These are phyloP conservation scores for Alternaria longipes DNA, from an alignment of 2,329 filamentous ascomycete genomes.

Conservation along the genomic window DNA sequence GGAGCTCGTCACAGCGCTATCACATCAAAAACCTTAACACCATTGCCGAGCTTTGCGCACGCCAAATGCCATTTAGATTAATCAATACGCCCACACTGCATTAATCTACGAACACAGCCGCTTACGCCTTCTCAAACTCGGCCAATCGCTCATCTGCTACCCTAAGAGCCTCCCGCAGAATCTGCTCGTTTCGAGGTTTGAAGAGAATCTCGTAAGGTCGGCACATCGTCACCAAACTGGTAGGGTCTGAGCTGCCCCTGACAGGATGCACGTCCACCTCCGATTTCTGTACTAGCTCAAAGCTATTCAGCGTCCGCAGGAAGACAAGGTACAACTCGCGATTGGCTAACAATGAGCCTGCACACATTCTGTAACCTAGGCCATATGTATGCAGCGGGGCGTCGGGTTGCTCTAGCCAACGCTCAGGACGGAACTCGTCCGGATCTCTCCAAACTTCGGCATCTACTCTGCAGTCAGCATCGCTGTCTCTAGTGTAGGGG, in stretches of 20 bases:
- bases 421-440: constrained; percentile 67
- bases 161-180: constrained; percentile 55
- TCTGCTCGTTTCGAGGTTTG: constrained; percentile 62
- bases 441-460: constrained; percentile 67
- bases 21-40: too few relatives aligned
- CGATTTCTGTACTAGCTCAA: constrained; percentile 65
- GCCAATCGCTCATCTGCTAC: constrained; percentile 40
- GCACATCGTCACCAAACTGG: constrained; percentile 69
- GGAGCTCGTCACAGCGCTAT: too few relatives aligned
- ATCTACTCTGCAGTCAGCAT: constrained; percentile 48
- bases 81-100: not conserved
- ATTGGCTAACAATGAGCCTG: constrained; percentile 69
- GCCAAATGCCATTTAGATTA: not conserved
- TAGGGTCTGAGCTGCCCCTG: constrained; percentile 67
- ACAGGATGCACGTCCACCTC: constrained; percentile 68
- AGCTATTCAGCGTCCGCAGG: constrained; percentile 68
- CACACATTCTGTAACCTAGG: constrained; percentile 73
- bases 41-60: not conserved
- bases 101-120: not conserved
- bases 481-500: not conserved
- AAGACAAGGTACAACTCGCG: constrained; percentile 72
- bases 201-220: constrained; percentile 67
- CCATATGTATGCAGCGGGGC: constrained; percentile 72
- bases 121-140: constrained; percentile 21
- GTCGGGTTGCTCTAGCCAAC: constrained; percentile 71